Evolutionary conservation across 1,284 basidiomycete genomes (phyloP), one percentile per base, ranked within the genome.

Genomic region (Ustanciosporium gigantosporum): DNA sequence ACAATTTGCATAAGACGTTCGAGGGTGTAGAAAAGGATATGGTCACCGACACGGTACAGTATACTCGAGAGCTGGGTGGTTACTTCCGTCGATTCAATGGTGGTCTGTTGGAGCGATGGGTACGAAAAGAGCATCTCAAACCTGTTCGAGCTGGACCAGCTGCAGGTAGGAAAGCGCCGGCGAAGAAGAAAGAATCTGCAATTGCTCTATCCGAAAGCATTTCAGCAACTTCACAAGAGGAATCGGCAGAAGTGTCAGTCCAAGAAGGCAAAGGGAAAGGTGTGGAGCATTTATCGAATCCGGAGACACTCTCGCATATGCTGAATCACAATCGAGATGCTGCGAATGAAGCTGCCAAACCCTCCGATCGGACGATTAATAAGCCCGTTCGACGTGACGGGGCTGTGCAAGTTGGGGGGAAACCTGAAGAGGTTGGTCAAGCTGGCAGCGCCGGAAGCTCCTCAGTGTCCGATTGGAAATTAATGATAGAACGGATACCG

Each of bases 1-100:
- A 64, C 16, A 46, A 65, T 14, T 46, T 77, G 42, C 75, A 76
- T 41, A 39, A 36, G 23, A 69, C 69, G 13, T 76, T 76, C 35
- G 75, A 76, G 38, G 38, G 25, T 9, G 72, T 68, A 1, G 34
- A 70, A 34, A 38, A 44, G 1, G 66, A 70, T 24, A 69, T 74
- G 70, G 59, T 69, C 5, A 71, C 69, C 9, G 72, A 74, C 36
- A 74, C 71, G 5, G 75, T 74, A 9, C 70, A 64, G 38, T 73
- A 67, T 34, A 76, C 70, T 9, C 60, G 75, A 15, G 62, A 66
- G 24, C 45, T 70, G 3, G 75, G 75, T 11, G 75, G 75, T 2
- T 77, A 77, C 46, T 77, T 77, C 37, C 27, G 72, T 8, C 45
- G 72, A 11, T 77, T 74, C 49, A 56, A 40, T 3, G 75, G 75